Evolutionary conservation across 2,329 filamentous ascomycete genomes (phyloP), one percentile per base, ranked within the genome.

Genomic region (Metarhizium sp.): DNA sequence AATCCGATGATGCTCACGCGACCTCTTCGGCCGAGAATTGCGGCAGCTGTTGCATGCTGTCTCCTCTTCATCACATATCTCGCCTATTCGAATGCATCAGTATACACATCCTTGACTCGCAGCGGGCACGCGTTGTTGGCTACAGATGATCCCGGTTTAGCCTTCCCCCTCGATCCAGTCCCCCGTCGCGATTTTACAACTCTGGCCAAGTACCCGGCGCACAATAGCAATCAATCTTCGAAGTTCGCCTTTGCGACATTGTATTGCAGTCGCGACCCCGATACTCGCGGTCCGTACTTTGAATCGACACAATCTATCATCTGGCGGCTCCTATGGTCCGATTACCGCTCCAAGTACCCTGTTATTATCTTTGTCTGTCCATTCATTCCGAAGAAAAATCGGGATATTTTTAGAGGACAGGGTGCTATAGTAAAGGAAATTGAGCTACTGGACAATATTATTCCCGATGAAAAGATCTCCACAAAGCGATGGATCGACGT

Each of bases 401-500:
- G 52, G n/a, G 43, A 47, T 14, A 36, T 53, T 7, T 49, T 53
- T 18, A 49, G 25, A 47, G 52, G 52, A n/a, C 52, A 53, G 20
- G 52, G 52, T 4, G 52, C 52, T 10, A 36, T 53, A 7, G 52
- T 53, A 11, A 49, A 49, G 34, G 52, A 53, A 36, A 53, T 53
- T 32, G 52, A 49, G 43, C 34, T 53, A n/a, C 45, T 53, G 5
- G 52, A 53, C 6, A 29, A 49, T n/a, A 49, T 53, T 14, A 49
- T 53, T 2, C 52, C 52, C 7, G 52, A 53, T 6, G 45, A 53
- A 11, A 36, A 32, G 10, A 53, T 53, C 45, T 30, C 45, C 6
- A 53, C 52, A 18, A 53, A 49, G 52, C 52, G 52, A 36, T 53
- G 52, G 52, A 49, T 53, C 6, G 52, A 53, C 16, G 52, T 53